These are phyloP conservation scores for Didymella segeticola DNA, from an alignment of 2,329 filamentous ascomycete species.

Conservation along the genomic window DNA sequence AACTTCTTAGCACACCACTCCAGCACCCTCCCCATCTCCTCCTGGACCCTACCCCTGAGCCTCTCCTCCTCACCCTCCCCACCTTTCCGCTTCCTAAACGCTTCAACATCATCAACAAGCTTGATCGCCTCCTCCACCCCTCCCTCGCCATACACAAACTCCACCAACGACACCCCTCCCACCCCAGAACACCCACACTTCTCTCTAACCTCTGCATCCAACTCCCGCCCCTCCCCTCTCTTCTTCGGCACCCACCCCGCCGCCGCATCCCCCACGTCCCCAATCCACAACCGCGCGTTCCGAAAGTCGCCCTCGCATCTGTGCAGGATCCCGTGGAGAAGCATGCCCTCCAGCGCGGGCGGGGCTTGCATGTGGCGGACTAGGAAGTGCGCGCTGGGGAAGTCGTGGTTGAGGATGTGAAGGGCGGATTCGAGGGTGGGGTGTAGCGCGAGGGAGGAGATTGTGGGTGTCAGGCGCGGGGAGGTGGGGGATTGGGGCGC, in stretches of 20 bases:
- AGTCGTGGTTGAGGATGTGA: constrained; percentile 60
- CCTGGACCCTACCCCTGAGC: constrained; percentile 43
- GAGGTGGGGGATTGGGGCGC: constrained; percentile 23
- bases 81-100: constrained; percentile 39
- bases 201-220: constrained; percentile 16
- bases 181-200: constrained; percentile 10
- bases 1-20: constrained; percentile 56
- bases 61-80: constrained; percentile 19
- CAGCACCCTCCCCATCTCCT: constrained; percentile 52
- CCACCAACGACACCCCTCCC: constrained; percentile 16
- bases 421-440: constrained; percentile 59
- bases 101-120: constrained; percentile 50
- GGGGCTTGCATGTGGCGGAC: constrained; percentile 59
- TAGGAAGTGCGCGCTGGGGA: constrained; percentile 60
- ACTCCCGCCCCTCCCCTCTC: constrained; percentile 21
- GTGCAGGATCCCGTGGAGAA: constrained; percentile 59
- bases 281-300: constrained; percentile 58
- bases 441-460: constrained; percentile 49
- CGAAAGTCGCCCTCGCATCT: constrained; percentile 59
- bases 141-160: constrained; percentile 30
- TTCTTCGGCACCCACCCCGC: constrained; percentile 41
- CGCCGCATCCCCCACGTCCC: constrained; percentile 50
- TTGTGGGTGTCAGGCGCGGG: constrained; percentile 23
- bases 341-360: constrained; percentile 60
- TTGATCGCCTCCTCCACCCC: constrained; percentile 14